A percentile compares a stretch with the other conserved stretches of the same genome.
Conservation (phyloP, 2,329 filamentous ascomycete genomes). For the Endocalyx cinctus region DNA sequence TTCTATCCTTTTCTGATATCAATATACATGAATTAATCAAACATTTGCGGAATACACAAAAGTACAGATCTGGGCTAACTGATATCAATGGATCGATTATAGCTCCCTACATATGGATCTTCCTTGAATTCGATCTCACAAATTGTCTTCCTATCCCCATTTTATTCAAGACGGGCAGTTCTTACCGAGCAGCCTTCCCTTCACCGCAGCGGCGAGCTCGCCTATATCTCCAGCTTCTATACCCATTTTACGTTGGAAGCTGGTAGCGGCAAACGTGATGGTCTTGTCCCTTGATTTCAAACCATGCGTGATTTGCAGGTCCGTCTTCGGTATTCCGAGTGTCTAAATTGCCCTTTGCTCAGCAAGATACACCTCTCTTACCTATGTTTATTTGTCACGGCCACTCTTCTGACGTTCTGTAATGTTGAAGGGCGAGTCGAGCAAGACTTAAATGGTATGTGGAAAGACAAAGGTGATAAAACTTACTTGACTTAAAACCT, state of each 20-base stretch:
- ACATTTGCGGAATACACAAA: no score
- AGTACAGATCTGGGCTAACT: no score
- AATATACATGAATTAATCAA: not conserved
- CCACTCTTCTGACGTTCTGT: no score
- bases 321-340: constrained; percentile 58
- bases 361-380: no score
- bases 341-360: no score
- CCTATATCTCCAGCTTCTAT: constrained; percentile 19
- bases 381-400: no score
- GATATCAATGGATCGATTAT: no score
- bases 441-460: not conserved
- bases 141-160: no score
- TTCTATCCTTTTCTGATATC: constrained; percentile 28
- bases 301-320: constrained; percentile 58
- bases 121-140: no score
- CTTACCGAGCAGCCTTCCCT: constrained; percentile 14
- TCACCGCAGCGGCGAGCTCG: constrained; percentile 16
- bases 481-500: constrained; percentile 56
- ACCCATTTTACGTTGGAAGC: constrained; percentile 10
- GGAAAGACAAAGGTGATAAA: not conserved
- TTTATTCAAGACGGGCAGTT: no score
- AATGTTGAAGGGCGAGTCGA: no score
- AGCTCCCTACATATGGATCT: no score
- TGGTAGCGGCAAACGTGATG: constrained; percentile 30
- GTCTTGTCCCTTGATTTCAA: constrained; percentile 63